These are phyloP conservation scores for Kwoniella sp. DNA, from an alignment of 768 basidiomycete genomes.

Conservation along the genomic window DNA sequence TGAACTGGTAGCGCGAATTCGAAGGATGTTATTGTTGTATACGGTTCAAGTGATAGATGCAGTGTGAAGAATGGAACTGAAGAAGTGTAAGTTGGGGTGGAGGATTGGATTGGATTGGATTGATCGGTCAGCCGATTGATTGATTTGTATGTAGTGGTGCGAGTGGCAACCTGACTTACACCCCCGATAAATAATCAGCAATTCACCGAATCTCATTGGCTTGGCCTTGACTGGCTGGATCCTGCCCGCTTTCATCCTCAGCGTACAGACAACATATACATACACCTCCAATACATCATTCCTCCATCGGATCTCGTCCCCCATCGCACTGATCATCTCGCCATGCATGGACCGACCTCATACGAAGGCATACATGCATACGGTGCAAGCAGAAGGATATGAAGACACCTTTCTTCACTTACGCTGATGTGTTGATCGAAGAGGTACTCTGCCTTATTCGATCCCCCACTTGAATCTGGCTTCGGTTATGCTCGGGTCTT, in stretches of 20 bases:
- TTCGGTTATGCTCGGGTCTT: constrained; percentile 1
- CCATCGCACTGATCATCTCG: too few species aligned
- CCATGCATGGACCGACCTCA: too few species aligned
- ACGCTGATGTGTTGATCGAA: too few species aligned
- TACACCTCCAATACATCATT: too few species aligned
- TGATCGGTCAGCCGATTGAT: constrained; percentile 21
- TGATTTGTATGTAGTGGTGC: not conserved
- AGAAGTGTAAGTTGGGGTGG: not conserved
- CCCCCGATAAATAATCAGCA: too few species aligned
- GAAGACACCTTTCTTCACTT: too few species aligned
- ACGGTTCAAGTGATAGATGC: not conserved
- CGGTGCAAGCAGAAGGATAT: too few species aligned
- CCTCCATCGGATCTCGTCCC: too few species aligned
- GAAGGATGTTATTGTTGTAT: too few species aligned
- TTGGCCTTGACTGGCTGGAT: not conserved
- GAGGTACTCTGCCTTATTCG: not conserved
- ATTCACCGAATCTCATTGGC: constrained; percentile 1
- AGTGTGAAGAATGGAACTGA: not conserved
- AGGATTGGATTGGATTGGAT: not conserved
- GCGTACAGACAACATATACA: not conserved
- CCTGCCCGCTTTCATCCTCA: not conserved
- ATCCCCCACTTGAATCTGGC: not conserved
- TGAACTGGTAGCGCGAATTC: too few species aligned
- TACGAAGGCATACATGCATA: too few species aligned
- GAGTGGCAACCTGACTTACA: too few species aligned